phyloP scores from a whole-genome alignment of 1,284 basidiomycete species.

The Apiotrichum sp. region DNA sequence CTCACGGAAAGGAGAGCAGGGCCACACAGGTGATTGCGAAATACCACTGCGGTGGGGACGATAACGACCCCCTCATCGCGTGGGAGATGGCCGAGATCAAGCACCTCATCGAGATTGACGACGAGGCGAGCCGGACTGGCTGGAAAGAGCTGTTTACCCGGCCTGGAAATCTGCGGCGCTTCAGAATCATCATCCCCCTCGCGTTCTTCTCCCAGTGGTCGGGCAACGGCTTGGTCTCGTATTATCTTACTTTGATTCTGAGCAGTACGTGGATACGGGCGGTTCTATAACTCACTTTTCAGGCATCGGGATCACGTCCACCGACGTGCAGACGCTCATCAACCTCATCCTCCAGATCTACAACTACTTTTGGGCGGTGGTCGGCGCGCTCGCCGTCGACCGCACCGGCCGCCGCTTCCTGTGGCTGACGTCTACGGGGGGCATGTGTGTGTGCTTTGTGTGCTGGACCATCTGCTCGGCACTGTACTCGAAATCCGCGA shows the following conservation, averaged over 20 bases:
- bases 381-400: slow-evolving; percentile 39
- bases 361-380: slow-evolving; percentile 16
- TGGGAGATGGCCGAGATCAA: slow-evolving; percentile 45
- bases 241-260: slow-evolving; percentile 67
- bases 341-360: slow-evolving; percentile 45
- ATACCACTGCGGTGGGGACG: slow-evolving; percentile 56
- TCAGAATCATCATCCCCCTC: slow-evolving; percentile 31
- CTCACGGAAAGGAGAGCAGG: slow-evolving; percentile 17
- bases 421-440: slow-evolving; percentile 17
- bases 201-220: slow-evolving; percentile 40
- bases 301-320: slow-evolving; percentile 59
- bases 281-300: not conserved
- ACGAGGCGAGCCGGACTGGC: slow-evolving; percentile 16
- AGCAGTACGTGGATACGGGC: slow-evolving; percentile 38
- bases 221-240: slow-evolving; percentile 22
- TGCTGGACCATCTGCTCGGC: slow-evolving; percentile 67
- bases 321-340: slow-evolving; percentile 60
- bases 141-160: slow-evolving; percentile 48
- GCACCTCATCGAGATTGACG: slow-evolving; percentile 27
- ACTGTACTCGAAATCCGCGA: slow-evolving; percentile 42
- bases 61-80: slow-evolving; percentile 36
- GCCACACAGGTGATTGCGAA: slow-evolving; percentile 77
- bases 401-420: slow-evolving; percentile 31
- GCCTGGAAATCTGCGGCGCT: slow-evolving; percentile 21
- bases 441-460: slow-evolving; percentile 52